A percentile compares a stretch with the other conserved stretches of the same genome.
Evolutionary conservation across 495 filamentous ascomycete genomes (phyloP).

Genomic region (Talaromyces liani): DNA sequence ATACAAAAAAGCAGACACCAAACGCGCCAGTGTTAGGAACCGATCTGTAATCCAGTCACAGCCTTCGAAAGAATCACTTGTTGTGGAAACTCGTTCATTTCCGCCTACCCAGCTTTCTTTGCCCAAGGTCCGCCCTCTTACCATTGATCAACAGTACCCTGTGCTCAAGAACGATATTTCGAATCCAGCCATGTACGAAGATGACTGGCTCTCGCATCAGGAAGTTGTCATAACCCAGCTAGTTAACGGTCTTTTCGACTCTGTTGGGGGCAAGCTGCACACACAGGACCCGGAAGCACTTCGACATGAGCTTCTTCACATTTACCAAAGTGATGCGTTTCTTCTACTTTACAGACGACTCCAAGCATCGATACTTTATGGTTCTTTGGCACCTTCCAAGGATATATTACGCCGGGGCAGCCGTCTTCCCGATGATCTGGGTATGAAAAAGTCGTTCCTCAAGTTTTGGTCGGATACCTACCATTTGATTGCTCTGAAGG

Average conservation of each 20-base stretch:
- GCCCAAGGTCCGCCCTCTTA: not conserved
- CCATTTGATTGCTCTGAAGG: conserved; percentile 38
- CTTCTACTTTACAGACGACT: conserved; percentile 49
- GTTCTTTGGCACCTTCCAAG: conserved; percentile 51
- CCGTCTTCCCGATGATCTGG: conserved; percentile 51
- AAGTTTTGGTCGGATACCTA: conserved; percentile 53
- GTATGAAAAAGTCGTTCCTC: conserved; percentile 49
- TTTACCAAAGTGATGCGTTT: conserved; percentile 50
- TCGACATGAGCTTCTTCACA: conserved; percentile 35
- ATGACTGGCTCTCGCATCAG: conserved; percentile 57
- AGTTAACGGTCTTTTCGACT: conserved; percentile 48
- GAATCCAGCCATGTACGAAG: conserved; percentile 54
- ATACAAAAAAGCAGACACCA: not conserved
- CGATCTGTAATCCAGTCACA: not conserved
- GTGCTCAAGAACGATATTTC: conserved; percentile 47
- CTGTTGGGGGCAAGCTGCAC: conserved; percentile 13
- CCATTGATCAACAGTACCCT: conserved; percentile 38
- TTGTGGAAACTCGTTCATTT: not conserved
- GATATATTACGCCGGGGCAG: conserved; percentile 35
- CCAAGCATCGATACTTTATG: conserved; percentile 57
- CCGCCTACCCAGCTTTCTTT: not conserved
- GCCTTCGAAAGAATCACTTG: not conserved
- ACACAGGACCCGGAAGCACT: conserved; percentile 24
- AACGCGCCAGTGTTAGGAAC: not conserved
- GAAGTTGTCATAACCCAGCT: conserved; percentile 56